Evolutionary conservation across 2,329 filamentous ascomycete genomes (phyloP).

Genomic region (Colletotrichum horii): DNA sequence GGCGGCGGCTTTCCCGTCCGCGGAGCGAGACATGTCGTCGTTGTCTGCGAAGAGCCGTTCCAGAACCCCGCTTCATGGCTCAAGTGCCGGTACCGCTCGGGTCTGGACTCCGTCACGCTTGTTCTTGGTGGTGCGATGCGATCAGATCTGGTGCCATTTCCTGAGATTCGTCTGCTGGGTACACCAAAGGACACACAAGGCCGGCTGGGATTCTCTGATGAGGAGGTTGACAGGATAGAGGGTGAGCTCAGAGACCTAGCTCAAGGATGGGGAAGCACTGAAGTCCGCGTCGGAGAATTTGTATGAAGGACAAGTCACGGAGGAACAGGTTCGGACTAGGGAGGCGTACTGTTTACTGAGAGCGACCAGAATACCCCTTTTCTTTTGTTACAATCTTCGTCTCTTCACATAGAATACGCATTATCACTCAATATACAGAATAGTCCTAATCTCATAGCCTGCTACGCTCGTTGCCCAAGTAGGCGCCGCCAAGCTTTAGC

Average conservation of each 20-base stretch:
- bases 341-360: background rate
- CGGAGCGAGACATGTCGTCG: constrained; percentile 7
- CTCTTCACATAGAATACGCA: background rate
- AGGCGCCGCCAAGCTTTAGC: constrained; percentile 66
- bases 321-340: background rate
- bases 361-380: constrained; percentile 16
- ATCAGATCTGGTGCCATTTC: background rate
- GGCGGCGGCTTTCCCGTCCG: constrained; percentile 17
- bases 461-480: constrained; percentile 53
- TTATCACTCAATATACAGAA: background rate
- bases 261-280: constrained; percentile 10
- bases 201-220: background rate
- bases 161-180: background rate
- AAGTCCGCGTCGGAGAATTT: constrained; percentile 2
- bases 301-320: background rate
- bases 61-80: constrained; percentile 6
- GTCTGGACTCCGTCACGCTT: constrained; percentile 10
- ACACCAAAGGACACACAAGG: background rate
- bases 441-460: constrained; percentile 37
- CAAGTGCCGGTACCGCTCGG: constrained; percentile 14
- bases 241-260: constrained; percentile 1
- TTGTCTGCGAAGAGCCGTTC: constrained; percentile 17
- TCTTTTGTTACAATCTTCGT: background rate
- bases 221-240: constrained; percentile 10
- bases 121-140: background rate